Base-by-base conservation (phyloP, 805 yeast species). In the Hanseniaspora thailandica region DNA sequence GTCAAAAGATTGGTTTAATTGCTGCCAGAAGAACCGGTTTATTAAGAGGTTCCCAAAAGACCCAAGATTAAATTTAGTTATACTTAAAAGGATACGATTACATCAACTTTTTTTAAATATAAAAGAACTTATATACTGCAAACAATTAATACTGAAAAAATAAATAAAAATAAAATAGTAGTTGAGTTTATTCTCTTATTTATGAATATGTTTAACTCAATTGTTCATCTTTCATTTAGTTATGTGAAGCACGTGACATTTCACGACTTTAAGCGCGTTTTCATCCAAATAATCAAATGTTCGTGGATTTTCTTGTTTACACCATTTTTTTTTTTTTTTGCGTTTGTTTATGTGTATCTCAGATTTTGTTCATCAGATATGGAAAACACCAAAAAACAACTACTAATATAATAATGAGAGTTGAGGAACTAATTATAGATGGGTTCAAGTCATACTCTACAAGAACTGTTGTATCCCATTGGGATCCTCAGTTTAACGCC, bases 21-120 rank as follows among this genome's bases (percentile, higher is more conserved):
- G 98, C 98, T 70, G 98, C 98, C 75, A 88, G 98, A 87, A 88
- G 98, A 84, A 90, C 97, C 70, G 98, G 98, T 90, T 85, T 89
- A 76, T 84, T 89, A 76, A 88, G 97, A 80, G 97, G 97, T 88
- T 86, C 97, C 72, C 96, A 89, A 80, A 88, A 86, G 82, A 80
- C 81, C 70, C 80, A 78, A 78, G 86, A 80, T 67, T 80, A 80
- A 75, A 66, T 62, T 67, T 56, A 59, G 60, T 60, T 60, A 60
- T 45, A 45, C 41, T 46, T 17, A 39, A 36, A 52, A 15, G 56
- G 61, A 63, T 58, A 57, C 58, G 57, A 61, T 62, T 22, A 38
- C n/a, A 38, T 60, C 61, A 56, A 57, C 52, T 54, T 56, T 56
- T 59, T 62, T 63, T 62, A 58, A 58, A 56, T 58, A 28, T 31